These are phyloP conservation scores for Macroventuria anomochaeta DNA, from an alignment of 2,329 filamentous ascomycete genomes.

Conservation along the genomic window DNA sequence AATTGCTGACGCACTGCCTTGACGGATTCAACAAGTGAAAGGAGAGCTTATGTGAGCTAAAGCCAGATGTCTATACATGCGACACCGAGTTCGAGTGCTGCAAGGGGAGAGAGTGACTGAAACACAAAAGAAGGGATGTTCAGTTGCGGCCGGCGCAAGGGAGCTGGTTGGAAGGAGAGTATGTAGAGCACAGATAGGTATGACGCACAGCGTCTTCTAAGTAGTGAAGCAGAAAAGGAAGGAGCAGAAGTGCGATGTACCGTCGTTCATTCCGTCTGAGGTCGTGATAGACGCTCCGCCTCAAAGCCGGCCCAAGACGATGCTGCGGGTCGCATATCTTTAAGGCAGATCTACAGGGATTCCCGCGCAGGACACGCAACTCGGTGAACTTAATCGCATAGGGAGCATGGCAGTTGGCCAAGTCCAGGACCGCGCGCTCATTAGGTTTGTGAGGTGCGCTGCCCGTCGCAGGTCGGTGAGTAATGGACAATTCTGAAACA, in stretches of 20 bases:
- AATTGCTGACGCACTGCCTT: constrained; percentile 4
- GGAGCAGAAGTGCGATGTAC: constrained; percentile 6
- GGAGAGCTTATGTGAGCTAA: constrained; percentile 21
- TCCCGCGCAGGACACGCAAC: constrained; percentile 8
- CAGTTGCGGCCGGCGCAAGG: constrained; percentile 33
- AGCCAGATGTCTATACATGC: constrained; percentile 24
- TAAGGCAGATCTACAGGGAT: constrained; percentile 34
- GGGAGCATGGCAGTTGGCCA: constrained; percentile 22
- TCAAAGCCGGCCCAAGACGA: constrained; percentile 1
- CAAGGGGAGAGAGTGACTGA: constrained; percentile 36
- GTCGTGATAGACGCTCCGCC: constrained; percentile 15
- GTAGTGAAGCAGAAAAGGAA: constrained; percentile 7
- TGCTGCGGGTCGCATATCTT: constrained; percentile 23
- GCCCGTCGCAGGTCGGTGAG: constrained; percentile 24
- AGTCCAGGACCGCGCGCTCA: constrained; percentile 19
- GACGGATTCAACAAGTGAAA: constrained; percentile 4
- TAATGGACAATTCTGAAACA: constrained; percentile 30
- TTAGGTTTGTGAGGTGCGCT: constrained; percentile 19
- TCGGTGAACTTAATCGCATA: constrained; percentile 6
- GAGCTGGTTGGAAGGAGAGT: constrained; percentile 22
- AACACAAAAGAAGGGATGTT: constrained; percentile 29
- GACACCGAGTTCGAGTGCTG: constrained; percentile 26
- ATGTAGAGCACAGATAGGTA: constrained; percentile 18
- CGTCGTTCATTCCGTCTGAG: constrained; percentile 11
- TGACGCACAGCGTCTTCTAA: constrained; percentile 19